Conservation (phyloP, 495 filamentous ascomycete species). For the Trichoderma asperelloides region DNA sequence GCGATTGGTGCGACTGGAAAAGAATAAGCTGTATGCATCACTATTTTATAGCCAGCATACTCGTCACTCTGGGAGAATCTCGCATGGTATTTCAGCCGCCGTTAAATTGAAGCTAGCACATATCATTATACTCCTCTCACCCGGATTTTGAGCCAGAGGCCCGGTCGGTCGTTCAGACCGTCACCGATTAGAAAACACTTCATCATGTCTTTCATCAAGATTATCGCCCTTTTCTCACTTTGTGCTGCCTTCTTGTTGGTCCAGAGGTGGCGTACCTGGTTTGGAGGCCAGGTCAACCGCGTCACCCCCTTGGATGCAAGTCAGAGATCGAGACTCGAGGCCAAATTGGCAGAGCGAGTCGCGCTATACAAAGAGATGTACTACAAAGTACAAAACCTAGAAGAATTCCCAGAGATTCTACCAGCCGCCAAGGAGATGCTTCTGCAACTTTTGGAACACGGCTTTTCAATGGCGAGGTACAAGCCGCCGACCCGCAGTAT, state of each 20-base stretch:
- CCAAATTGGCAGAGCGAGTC: neutral
- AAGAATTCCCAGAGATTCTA: neutral
- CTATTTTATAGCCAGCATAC: neutral
- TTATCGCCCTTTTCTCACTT: neutral
- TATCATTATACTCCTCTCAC: neutral
- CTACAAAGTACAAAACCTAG: slow-evolving; percentile 2
- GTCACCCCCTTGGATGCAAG: neutral
- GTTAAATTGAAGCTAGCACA: neutral
- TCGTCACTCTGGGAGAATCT: neutral
- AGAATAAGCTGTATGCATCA: neutral
- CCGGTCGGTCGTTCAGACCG: neutral
- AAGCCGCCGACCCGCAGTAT: neutral
- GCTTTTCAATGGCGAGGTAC: neutral
- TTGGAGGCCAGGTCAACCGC: neutral
- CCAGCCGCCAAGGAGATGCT: neutral
- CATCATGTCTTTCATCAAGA: neutral
- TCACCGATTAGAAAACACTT: neutral
- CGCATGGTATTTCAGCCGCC: neutral
- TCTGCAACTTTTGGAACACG: neutral
- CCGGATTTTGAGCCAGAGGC: neutral
- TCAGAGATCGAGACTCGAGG: neutral
- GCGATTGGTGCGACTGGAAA: neutral
- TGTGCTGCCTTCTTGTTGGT: neutral
- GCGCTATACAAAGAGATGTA: neutral
- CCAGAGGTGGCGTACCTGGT: neutral